Conservation (phyloP, 495 filamentous ascomycete species). For the Letharia columbiana region DNA sequence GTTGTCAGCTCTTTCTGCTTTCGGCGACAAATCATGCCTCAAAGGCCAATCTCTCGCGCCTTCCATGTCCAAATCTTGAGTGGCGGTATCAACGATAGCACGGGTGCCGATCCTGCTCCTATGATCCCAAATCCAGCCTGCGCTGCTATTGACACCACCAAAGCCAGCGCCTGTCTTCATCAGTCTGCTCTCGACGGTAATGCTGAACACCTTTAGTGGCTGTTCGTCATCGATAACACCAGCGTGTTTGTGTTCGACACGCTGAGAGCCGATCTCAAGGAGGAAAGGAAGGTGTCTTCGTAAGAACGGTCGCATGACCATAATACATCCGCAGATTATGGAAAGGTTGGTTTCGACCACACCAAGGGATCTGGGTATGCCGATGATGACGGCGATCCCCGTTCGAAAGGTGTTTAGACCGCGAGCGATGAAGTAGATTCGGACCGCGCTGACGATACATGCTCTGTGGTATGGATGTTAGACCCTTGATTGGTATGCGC, state of each 20-base stretch:
- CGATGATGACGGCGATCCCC: constrained; percentile 29
- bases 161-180: not conserved
- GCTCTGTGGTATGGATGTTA: constrained; percentile 27
- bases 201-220: not conserved
- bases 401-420: constrained; percentile 27
- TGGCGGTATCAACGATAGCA: not conserved
- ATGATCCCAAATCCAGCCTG: not conserved
- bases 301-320: constrained; percentile 32
- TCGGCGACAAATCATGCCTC: not conserved
- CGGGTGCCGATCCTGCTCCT: not conserved
- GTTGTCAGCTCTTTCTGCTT: not conserved
- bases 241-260: not conserved
- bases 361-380: constrained; percentile 28
- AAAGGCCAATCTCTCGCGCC: not conserved
- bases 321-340: constrained; percentile 33
- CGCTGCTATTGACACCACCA: not conserved
- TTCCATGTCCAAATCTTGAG: not conserved
- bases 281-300: constrained; percentile 32
- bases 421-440: constrained; percentile 26
- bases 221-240: not conserved
- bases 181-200: not conserved
- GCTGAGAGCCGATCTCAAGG: constrained; percentile 4
- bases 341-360: constrained; percentile 33
- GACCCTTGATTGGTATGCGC: not conserved
- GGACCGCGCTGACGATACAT: constrained; percentile 33